Base-by-base conservation (phyloP, 2,329 filamentous ascomycete genomes). In the Clonostachys solani region DNA sequence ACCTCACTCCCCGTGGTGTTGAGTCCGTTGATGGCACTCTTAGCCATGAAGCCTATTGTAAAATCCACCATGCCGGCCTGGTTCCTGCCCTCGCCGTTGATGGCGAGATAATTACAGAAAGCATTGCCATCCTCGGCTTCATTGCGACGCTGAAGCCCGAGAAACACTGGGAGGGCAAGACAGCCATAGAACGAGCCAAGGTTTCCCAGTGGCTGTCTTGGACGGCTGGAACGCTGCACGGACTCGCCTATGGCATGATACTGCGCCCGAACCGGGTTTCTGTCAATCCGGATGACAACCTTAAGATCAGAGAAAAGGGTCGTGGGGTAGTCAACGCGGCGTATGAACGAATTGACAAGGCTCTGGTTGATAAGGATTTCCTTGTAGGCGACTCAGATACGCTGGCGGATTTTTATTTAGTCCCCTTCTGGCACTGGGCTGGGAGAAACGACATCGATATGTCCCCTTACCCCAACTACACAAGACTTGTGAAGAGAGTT, bases 1-100 rank as follows among this genome's bases (percentile, higher is more conserved):
- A 48, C 2, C 29, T 33, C 0, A 50, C 50, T 1, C 50, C 51
- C 0, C n/a, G 7, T 6, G 57, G 57, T 1, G 45, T 47, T 2
- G 55, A 58, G 18, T 52, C 63, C 4, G 57, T 47, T 2, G 64
- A 69, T n/a, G 62, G 62, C 12, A 63, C 53, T 44, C 49, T 69
- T n/a, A 53, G 54, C 0, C 51, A 57, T 10, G 54, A 50, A 0
- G 53, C 62, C 2, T 68, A 66, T 47, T 51, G 52, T 6, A 44
- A 51, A 3, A 52, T 68, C 42, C 56, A 68, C 44, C 62, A 56
- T 1, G 48, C 45, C 4, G 63, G 60, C 17, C 60, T 56, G 12
- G 63, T 69, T 0, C 65, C 66, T 1, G 57, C 54, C 1, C 52
- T 69, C 16, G 41, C 44, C 5, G 51, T 66, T 23, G 57, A 59